Conservation (phyloP, 2,329 filamentous ascomycete species). For the Aspergillus amoenus region DNA sequence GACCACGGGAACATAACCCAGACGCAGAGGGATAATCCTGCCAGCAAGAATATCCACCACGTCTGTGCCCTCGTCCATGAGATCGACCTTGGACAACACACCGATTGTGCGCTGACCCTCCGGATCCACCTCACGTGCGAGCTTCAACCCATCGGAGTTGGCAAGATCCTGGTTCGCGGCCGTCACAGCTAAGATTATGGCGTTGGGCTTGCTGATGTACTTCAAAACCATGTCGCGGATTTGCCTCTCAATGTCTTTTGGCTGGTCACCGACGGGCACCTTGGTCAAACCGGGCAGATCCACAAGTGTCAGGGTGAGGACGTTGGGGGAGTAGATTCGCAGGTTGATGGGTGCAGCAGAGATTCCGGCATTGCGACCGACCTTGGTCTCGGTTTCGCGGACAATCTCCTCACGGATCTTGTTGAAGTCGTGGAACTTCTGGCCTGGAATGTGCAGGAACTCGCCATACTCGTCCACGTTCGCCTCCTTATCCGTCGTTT, state of each 20-base stretch:
- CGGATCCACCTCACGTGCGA: constrained; percentile 93
- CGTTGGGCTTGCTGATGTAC: constrained; percentile 97
- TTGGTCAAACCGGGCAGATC: constrained; percentile 96
- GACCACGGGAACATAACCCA: constrained; percentile 96
- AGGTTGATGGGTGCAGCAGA: constrained; percentile 96
- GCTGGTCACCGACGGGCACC: constrained; percentile 94
- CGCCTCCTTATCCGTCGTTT: constrained; percentile 77
- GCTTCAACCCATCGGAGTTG: constrained; percentile 95
- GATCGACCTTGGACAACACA: constrained; percentile 96
- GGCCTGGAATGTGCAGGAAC: constrained; percentile 94
- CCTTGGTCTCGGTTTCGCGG: constrained; percentile 93
- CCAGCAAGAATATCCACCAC: constrained; percentile 98
- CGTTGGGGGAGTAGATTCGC: constrained; percentile 96
- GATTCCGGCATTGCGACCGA: constrained; percentile 93
- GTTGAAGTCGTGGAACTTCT: constrained; percentile 97
- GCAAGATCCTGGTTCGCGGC: constrained; percentile 97
- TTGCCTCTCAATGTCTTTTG: constrained; percentile 92
- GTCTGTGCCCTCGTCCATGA: constrained; percentile 98
- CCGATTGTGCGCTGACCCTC: constrained; percentile 97
- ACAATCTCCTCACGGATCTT: constrained; percentile 98
- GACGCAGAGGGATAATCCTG: constrained; percentile 88
- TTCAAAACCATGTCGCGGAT: constrained; percentile 98
- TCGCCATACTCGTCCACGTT: constrained; percentile 98
- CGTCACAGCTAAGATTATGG: constrained; percentile 94
- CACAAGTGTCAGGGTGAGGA: constrained; percentile 92